phyloP scores from a whole-genome alignment of 2,329 filamentous ascomycete species.

The Colletotrichum eremochloae region DNA sequence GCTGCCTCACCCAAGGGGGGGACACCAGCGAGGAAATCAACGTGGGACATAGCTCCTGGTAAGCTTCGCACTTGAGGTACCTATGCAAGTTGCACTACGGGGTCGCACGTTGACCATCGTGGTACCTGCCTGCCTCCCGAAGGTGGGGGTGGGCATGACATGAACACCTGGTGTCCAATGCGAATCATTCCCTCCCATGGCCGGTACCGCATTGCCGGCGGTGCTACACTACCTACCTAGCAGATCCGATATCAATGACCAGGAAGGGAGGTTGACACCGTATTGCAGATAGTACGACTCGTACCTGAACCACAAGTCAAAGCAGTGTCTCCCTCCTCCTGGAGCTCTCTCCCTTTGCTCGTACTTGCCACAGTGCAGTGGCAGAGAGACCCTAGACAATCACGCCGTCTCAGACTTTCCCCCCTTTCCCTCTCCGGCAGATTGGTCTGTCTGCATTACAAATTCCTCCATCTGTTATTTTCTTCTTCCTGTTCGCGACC shows the following conservation, averaged over 20 bases:
- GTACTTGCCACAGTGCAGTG: conserved; percentile 24
- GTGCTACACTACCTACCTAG: conserved; percentile 2
- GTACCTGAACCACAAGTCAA: conserved; percentile 37
- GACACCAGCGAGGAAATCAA: conserved; percentile 19
- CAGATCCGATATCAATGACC: neutral
- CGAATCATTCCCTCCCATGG: neutral
- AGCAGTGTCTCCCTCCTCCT: conserved; percentile 6
- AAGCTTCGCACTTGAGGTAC: conserved; percentile 39
- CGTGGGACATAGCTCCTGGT: conserved; percentile 36
- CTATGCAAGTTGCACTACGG: conserved; percentile 32
- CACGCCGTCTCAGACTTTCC: conserved; percentile 30
- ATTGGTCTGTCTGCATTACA: conserved; percentile 30
- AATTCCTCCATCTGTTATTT: conserved; percentile 31
- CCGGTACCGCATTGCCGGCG: conserved; percentile 2
- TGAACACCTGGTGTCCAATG: conserved; percentile 30
- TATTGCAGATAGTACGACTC: conserved; percentile 38
- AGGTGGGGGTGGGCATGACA: conserved; percentile 38
- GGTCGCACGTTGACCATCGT: conserved; percentile 26
- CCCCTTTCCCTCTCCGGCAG: conserved; percentile 16
- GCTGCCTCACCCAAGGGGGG: neutral
- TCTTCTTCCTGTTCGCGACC: conserved; percentile 16
- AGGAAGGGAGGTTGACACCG: conserved; percentile 13
- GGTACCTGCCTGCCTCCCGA: conserved; percentile 11
- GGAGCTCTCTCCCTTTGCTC: conserved; percentile 30
- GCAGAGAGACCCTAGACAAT: conserved; percentile 39